Evolutionary conservation across 345 rosid genomes (phyloP).

Genomic region (Hibiscus trionum): DNA sequence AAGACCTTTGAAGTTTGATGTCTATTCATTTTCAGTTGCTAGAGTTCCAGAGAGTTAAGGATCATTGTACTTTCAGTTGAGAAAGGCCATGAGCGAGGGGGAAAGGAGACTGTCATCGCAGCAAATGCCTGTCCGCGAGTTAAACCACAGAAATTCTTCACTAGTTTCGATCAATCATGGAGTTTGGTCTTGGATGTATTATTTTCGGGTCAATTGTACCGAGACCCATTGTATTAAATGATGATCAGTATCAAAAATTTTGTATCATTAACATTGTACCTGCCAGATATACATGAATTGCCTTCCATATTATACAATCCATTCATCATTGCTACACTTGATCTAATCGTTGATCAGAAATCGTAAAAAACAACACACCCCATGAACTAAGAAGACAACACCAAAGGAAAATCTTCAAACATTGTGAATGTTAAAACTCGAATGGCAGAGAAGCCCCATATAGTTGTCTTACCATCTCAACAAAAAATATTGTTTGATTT

Average conservation of each 20-base stretch:
- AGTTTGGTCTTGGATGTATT: background rate
- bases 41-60: background rate
- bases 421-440: background rate
- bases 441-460: background rate
- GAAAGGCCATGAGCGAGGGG: background rate
- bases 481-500: background rate
- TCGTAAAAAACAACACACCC: background rate
- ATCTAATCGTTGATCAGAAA: background rate
- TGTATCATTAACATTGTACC: background rate
- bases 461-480: conserved; percentile 31
- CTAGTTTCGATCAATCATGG: background rate
- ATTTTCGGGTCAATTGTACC: background rate
- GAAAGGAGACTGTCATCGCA: background rate
- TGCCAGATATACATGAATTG: background rate
- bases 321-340: background rate
- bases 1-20: background rate
- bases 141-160: background rate
- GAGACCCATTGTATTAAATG: background rate
- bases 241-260: background rate
- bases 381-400: background rate
- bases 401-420: background rate
- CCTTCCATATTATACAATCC: background rate
- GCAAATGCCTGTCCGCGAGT: no score
- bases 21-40: background rate
- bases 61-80: background rate